Base-by-base conservation (phyloP, 1,284 basidiomycete species). In the Cryptococcus jaspeensis region DNA sequence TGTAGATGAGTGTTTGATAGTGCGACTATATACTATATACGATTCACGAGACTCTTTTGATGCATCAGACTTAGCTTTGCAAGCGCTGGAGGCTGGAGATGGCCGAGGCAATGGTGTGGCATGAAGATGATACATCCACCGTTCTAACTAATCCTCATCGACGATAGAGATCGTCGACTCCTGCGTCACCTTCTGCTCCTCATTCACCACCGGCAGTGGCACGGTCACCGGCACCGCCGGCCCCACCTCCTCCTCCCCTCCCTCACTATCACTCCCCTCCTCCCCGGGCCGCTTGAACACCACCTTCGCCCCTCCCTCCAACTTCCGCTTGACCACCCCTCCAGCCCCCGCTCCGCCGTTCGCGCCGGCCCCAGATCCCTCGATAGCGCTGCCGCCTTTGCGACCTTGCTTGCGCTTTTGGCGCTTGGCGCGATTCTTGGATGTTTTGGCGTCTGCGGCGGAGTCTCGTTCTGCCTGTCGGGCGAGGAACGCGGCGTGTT, bases 351-450 rank as follows among this genome's bases (percentile, higher is more conserved):
- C 36, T 18, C 57, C 48, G 25, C 42, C 55, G 11, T 50, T 39
- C 28, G 45, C 56, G 7, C 48, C 52, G 28, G 22, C 43, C 37
- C 49, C 58, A 36, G 22, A 61, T 23, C 60, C 58, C 3, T 52
- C 59, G 11, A 43, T 37, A 25, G 56, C 22, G 18, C 51, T 36
- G n/a, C 46, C 15, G 41, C 25, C 16, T 84, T 86, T 69, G 80
- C 79, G 47, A 81, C 82, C 62, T 82, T 85, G 74, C 60, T 93
- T 97, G 81, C 91, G 90, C 82, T 93, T 94, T 75, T 87, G 88
- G 49, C 93, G 80, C 73, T 89, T 94, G 11, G 89, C 88, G 16
- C 93, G 83, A 73, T 96, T 96, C 79, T 92, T 96, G 13, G 90
- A 86, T 0, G 93, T 95, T 80, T 92, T 95, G 3, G 87, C 85